Base-by-base conservation (phyloP, 2,329 filamentous ascomycete genomes). In the Alternaria longipes region DNA sequence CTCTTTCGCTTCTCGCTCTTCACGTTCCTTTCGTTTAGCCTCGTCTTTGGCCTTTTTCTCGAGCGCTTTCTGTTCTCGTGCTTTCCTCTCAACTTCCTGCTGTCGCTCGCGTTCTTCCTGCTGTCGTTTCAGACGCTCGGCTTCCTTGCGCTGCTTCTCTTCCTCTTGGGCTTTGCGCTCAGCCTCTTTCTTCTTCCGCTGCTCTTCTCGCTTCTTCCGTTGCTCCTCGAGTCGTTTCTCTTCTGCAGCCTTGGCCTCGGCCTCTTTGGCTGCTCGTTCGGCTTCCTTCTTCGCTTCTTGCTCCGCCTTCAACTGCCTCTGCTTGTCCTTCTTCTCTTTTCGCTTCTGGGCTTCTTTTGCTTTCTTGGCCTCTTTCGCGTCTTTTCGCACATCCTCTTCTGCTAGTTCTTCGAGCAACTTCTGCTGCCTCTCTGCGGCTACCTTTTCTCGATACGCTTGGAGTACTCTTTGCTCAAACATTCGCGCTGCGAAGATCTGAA, bases 391-490 rank as follows among this genome's bases (percentile, higher is more conserved):
- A 65, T 88, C 87, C 78, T 99, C 95, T 75, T 97, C 92, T 68
- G 94, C 90, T 3, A 97, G 84, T 78, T 99, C 95, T 76, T 97
- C 91, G 26, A 99, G 85, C 22, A 99, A 88, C 77, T 93, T 93
- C 74, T 91, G 86, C 75, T 97, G 94, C 28, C 95, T 91, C 81
- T 99, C 94, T 71, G 90, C 89, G 18, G 95, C 93, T 3, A 99
- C 94, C 78, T 97, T 97, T 81, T 98, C 94, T 78, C 93, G 91
- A 81, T 99, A 99, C n/a, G 95, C 95, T 42, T 92, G 94, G 60
- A 99, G 85, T 22, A 99, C 95, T 65, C 95, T 87, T 79, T 99
- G 95, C 82, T 99, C 95, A 79, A 99, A 99, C 95, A 99, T 99
- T 65, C 95, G 90, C 59, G 95, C 95, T 63, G 95, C 95, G 80